Conservation (phyloP, 2,329 filamentous ascomycete species). For the Diaporthe longicolla region DNA sequence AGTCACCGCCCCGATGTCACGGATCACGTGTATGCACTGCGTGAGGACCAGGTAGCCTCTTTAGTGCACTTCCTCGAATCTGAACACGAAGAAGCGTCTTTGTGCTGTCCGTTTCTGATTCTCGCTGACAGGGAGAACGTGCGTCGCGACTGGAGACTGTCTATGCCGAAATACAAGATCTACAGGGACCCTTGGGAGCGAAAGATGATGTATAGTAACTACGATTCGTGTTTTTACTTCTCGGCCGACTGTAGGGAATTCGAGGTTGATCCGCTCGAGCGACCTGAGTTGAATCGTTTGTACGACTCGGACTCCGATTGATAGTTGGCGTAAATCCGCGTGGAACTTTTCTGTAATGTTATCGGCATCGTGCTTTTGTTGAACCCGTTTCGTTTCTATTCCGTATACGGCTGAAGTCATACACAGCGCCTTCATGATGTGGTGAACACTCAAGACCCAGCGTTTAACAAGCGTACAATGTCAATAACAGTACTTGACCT, state of each 20-base stretch:
- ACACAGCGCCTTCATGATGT: too few species aligned
- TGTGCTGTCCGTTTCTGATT: not conserved
- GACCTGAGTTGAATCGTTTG: not conserved
- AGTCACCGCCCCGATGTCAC: not conserved
- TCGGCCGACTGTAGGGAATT: not conserved
- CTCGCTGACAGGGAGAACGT: not conserved
- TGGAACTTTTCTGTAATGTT: too few species aligned
- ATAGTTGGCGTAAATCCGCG: not conserved
- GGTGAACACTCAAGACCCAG: too few species aligned
- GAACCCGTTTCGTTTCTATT: too few species aligned
- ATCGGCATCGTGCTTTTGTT: too few species aligned
- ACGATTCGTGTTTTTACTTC: not conserved
- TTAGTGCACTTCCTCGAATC: constrained; percentile 5
- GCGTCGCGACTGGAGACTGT: not conserved
- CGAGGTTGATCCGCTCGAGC: not conserved
- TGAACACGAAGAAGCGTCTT: not conserved
- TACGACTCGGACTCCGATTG: not conserved
- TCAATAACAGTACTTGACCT: too few species aligned
- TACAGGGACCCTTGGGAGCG: constrained; percentile 3
- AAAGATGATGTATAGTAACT: not conserved
- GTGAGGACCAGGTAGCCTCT: not conserved
- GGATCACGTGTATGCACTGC: not conserved
- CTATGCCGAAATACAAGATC: constrained; percentile 2
- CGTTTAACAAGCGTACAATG: too few species aligned
- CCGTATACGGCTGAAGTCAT: too few species aligned